Evolutionary conservation across 2,329 filamentous ascomycete genomes (phyloP).

Genomic region (Sporothrix brunneoviolacea): DNA sequence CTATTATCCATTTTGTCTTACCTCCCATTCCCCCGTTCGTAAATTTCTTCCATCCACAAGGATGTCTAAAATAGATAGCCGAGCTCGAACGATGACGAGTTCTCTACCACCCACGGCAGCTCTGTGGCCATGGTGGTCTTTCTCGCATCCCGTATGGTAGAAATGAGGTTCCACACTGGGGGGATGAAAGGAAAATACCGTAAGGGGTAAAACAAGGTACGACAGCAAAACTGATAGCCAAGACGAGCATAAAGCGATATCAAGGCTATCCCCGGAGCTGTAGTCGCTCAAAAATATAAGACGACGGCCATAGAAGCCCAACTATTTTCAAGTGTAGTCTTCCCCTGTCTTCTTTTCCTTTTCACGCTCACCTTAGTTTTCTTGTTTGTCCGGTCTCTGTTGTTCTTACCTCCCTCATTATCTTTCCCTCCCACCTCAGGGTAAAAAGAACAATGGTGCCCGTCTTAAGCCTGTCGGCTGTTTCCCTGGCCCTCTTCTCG

Average conservation of each 20-base stretch:
- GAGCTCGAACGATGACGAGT: constrained; percentile 7
- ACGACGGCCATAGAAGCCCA: neutral
- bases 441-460: neutral
- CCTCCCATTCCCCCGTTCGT: no score
- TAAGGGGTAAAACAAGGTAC: neutral
- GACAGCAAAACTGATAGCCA: constrained; percentile 3
- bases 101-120: neutral
- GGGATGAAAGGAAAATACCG: neutral
- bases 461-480: neutral
- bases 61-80: constrained; percentile 6
- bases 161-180: constrained; percentile 4
- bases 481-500: neutral
- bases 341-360: neutral
- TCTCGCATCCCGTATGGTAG: neutral
- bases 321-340: no score
- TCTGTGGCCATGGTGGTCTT: neutral
- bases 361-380: neutral
- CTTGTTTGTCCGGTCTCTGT: neutral
- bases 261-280: no score
- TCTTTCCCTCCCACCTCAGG: neutral
- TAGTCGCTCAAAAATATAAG: neutral
- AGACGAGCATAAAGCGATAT: neutral
- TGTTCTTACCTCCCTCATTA: neutral
- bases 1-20: no score
- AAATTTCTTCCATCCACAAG: neutral